Evolutionary conservation across 2,329 filamentous ascomycete species (phyloP), one percentile per base, ranked within the genome.

Genomic region (Sporothrix protearum): DNA sequence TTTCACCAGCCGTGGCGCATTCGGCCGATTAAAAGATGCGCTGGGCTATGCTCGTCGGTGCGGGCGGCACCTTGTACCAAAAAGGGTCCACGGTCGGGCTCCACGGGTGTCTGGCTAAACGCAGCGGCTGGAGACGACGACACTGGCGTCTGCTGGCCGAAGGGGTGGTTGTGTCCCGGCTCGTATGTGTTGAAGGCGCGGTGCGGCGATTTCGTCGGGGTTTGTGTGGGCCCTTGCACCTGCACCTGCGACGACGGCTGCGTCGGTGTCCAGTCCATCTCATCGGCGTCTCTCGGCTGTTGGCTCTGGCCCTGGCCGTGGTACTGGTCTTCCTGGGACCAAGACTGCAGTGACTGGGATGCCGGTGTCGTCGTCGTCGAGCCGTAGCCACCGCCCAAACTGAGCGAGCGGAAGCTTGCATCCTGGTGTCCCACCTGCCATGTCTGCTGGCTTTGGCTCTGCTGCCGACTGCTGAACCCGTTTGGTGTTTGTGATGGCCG

Each of bases 261-360:
- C 10, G 88, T 88, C 0, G 90, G 89, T 2, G 89, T 87, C 88
- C 91, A 93, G 76, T 94, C 92, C 92, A 94, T 94, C 71, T 86
- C 85, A 51, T 91, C 87, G 0, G 81, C 82, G 71, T 85, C 42
- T 14, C 5, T n/a, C n/a, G n/a, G 14, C 6, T 28, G 8, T 4
- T 49, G 42, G 0, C 16, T 8, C 9, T 49, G 42, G 8, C 42
- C 81, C 9, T 49, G 42, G 8, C 42, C 81, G 9, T 82, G 14
- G 3, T 36, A 7, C 1, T 67, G 47, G 28, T 30, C 12, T 25
- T 66, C 30, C 14, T 49, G 42, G 3, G 71, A 63, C 16, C 33
- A 57, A 6, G 45, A 68, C 51, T 39, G 55, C 59, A 28, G 55
- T 39, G 67, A 36, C 39, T 47, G 59, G 1, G 59, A 30, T 2